Conservation (phyloP, 2,329 filamentous ascomycete genomes). For the Delphinella strobiligena region DNA sequence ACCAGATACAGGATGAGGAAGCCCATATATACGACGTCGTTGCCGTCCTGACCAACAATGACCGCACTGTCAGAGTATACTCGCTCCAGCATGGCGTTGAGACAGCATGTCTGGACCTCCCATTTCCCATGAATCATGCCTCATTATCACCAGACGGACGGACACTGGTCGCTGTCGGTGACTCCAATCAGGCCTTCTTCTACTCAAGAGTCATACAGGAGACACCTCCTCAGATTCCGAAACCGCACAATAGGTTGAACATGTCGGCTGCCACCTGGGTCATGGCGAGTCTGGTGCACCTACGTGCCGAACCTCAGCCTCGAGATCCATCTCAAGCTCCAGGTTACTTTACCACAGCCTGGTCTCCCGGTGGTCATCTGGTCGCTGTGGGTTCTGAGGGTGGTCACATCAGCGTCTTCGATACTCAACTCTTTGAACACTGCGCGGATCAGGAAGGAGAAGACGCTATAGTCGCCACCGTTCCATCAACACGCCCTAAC, state of each 20-base stretch:
- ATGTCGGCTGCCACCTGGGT: slow-evolving; percentile 26
- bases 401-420: slow-evolving; percentile 65
- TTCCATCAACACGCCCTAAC: slow-evolving; percentile 62
- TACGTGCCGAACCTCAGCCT: slow-evolving; percentile 24
- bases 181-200: slow-evolving; percentile 77
- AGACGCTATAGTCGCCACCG: slow-evolving; percentile 58
- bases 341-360: slow-evolving; percentile 66
- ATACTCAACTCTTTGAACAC: slow-evolving; percentile 36
- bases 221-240: slow-evolving; percentile 22
- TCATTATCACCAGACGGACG: slow-evolving; percentile 84
- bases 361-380: slow-evolving; percentile 58
- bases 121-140: slow-evolving; percentile 83
- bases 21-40: slow-evolving; percentile 40
- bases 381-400: slow-evolving; percentile 71
- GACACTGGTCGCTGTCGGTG: slow-evolving; percentile 71
- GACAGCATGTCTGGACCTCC: slow-evolving; percentile 59
- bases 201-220: slow-evolving; percentile 44
- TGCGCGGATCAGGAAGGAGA: slow-evolving; percentile 20
- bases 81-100: slow-evolving; percentile 57
- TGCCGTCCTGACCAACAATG: slow-evolving; percentile 80
- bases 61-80: slow-evolving; percentile 77
- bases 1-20: slow-evolving; percentile 44
- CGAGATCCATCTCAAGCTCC: slow-evolving; percentile 21
- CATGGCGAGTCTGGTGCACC: slow-evolving; percentile 26
- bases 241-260: slow-evolving; percentile 25